Percentiles rank a stretch among this genome's conserved stretches.
Conservation (phyloP, 495 filamentous ascomycete species). For the Penicillium tannophilum region DNA sequence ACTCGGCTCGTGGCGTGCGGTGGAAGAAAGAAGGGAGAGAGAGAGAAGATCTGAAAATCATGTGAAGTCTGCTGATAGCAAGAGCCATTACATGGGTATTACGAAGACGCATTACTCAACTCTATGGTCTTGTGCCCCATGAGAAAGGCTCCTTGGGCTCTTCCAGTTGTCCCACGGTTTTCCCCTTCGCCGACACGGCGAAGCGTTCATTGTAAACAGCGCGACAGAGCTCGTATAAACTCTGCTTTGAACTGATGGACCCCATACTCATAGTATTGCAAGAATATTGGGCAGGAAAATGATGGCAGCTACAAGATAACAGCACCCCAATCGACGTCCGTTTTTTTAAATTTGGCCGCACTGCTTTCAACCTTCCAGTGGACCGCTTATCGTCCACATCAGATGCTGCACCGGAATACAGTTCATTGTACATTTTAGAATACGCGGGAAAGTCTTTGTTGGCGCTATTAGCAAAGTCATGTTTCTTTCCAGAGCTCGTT, state of each 20-base stretch:
- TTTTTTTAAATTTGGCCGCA: conserved; percentile 18
- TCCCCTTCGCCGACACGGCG: conserved; percentile 38
- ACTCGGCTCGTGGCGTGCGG: too few species aligned
- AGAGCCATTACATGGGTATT: too few species aligned
- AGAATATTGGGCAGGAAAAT: conserved; percentile 49
- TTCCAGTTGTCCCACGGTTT: conserved; percentile 38
- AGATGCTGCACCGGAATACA: neutral
- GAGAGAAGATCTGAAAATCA: too few species aligned
- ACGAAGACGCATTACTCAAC: conserved; percentile 22
- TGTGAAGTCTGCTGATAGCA: too few species aligned
- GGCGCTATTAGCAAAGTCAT: neutral
- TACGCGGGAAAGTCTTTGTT: neutral
- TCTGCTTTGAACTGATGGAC: conserved; percentile 12
- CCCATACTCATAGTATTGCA: conserved; percentile 40
- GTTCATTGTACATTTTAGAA: neutral
- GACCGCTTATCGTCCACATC: neutral
- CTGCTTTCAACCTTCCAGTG: neutral
- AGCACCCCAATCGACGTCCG: conserved; percentile 45
- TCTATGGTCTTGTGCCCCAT: conserved; percentile 44
- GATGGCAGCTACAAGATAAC: conserved; percentile 38
- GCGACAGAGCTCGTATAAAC: conserved; percentile 35
- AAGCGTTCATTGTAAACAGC: conserved; percentile 41
- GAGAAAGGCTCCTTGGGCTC: conserved; percentile 35
- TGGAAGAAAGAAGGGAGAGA: too few species aligned
- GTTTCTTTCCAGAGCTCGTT: neutral